These are phyloP conservation scores for Tilletia caries DNA, from an alignment of 1,284 basidiomycete species.

Conservation along the genomic window DNA sequence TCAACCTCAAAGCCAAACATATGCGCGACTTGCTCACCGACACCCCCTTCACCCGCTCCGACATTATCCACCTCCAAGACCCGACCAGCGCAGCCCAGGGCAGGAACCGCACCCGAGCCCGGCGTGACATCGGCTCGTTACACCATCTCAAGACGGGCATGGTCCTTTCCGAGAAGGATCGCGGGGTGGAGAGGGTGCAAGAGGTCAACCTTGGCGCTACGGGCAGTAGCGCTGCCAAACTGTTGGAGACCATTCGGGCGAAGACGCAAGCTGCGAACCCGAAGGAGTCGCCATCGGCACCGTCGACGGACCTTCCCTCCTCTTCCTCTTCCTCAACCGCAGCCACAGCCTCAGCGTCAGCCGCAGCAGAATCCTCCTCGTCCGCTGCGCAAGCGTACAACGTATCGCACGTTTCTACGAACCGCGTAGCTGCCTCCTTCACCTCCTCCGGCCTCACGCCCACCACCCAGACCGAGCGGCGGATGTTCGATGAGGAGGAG, in stretches of 20 bases:
- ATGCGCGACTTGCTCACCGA: conserved; percentile 83
- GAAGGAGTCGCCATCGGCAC: neutral
- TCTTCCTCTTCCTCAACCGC: neutral
- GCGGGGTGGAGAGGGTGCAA: conserved; percentile 35
- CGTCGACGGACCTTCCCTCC: neutral
- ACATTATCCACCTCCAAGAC: conserved; percentile 76
- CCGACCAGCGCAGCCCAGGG: conserved; percentile 49
- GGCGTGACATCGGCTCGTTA: conserved; percentile 32
- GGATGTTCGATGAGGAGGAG: conserved; percentile 87
- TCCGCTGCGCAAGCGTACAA: neutral
- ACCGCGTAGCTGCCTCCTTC: conserved; percentile 83
- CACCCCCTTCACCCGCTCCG: conserved; percentile 71
- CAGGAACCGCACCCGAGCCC: no score
- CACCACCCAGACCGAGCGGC: conserved; percentile 70
- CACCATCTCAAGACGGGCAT: conserved; percentile 51
- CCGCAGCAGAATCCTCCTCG: neutral
- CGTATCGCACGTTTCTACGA: conserved; percentile 57
- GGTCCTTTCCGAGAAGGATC: conserved; percentile 34
- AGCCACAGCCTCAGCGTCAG: neutral
- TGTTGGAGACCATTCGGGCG: conserved; percentile 32
- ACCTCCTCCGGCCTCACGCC: conserved; percentile 88
- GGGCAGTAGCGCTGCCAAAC: conserved; percentile 45
- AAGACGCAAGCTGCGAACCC: conserved; percentile 18
- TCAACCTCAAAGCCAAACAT: conserved; percentile 68
- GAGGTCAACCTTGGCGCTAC: conserved; percentile 48